These are phyloP conservation scores for Didymosphaeria variabile DNA, from an alignment of 2,329 filamentous ascomycete species.

Conservation along the genomic window DNA sequence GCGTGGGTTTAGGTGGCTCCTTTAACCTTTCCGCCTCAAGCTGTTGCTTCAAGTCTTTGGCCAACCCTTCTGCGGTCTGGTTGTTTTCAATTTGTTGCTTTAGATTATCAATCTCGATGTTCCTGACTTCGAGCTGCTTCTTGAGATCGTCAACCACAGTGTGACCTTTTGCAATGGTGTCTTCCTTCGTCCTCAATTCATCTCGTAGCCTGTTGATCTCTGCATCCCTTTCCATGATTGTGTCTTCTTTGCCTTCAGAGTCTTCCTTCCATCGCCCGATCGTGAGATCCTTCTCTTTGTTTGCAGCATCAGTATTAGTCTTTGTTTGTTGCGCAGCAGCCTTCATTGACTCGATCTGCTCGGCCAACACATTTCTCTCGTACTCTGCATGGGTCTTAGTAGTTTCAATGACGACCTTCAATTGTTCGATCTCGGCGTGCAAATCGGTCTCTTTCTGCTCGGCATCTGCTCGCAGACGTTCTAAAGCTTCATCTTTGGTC, in stretches of 20 bases:
- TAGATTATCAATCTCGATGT: constrained; percentile 4
- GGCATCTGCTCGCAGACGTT: constrained; percentile 31
- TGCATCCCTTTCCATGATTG: constrained; percentile 39
- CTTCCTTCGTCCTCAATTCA: constrained; percentile 33
- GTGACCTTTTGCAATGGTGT: constrained; percentile 21
- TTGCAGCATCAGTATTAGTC: constrained; percentile 29
- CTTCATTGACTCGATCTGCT: constrained; percentile 34
- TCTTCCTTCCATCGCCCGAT: constrained; percentile 47
- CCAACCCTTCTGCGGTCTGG: constrained; percentile 19
- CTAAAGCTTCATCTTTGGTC: constrained; percentile 40
- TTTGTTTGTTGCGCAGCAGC: constrained; percentile 32
- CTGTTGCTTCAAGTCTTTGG: constrained; percentile 29
- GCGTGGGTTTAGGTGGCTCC: constrained; percentile 31
- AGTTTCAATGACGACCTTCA: constrained; percentile 30
- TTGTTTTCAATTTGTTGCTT: constrained; percentile 8
- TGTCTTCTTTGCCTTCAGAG: constrained; percentile 43
- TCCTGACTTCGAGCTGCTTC: constrained; percentile 1
- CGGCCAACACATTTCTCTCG: constrained; percentile 28
- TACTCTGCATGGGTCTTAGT: constrained; percentile 28
- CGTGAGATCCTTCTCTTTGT: constrained; percentile 38
- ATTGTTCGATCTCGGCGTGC: constrained; percentile 23
- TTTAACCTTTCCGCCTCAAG: constrained; percentile 39
- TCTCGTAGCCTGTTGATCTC: constrained; percentile 32
- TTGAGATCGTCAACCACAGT: constrained; percentile 3
- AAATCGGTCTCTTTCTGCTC: constrained; percentile 30